These are phyloP conservation scores for Rhodotorula kratochvilovae DNA, from an alignment of 768 basidiomycete genomes.

Conservation along the genomic window DNA sequence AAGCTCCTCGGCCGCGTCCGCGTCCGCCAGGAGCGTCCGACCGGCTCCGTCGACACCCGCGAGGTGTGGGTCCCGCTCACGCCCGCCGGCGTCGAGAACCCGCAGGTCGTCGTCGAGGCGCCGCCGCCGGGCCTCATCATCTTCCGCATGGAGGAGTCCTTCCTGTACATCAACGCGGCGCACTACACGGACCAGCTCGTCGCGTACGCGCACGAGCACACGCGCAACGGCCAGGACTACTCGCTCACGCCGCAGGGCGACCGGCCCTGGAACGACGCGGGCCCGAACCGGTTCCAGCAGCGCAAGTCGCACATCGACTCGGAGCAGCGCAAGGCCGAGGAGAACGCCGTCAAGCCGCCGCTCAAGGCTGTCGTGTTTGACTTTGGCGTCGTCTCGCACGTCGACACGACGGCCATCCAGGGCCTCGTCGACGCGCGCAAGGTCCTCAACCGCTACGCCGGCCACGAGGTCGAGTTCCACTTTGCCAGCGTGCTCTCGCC, in stretches of 20 bases:
- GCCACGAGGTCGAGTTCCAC: slow-evolving; percentile 64
- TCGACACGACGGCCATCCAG: slow-evolving; percentile 89
- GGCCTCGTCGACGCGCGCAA: slow-evolving; percentile 78
- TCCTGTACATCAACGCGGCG: slow-evolving; percentile 52
- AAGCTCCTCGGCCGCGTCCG: slow-evolving; percentile 82
- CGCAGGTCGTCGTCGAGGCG: slow-evolving; percentile 64
- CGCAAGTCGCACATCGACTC: slow-evolving; percentile 4
- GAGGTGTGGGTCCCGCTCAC: slow-evolving; percentile 79
- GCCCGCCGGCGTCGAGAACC: slow-evolving; percentile 56
- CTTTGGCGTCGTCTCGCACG: slow-evolving; percentile 74
- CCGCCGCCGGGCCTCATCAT: slow-evolving; percentile 81
- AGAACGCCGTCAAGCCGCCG: slow-evolving; percentile 57
- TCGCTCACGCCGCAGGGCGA: slow-evolving; percentile 62
- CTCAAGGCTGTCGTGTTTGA: slow-evolving; percentile 88
- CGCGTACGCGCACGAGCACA: slow-evolving; percentile 70
- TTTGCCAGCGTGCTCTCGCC: slow-evolving; percentile 86
- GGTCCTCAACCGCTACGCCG: slow-evolving; percentile 78
- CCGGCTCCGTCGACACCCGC: slow-evolving; percentile 52
- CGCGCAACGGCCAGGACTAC: slow-evolving; percentile 65
- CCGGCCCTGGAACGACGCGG: slow-evolving; percentile 81
- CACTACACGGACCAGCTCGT: slow-evolving; percentile 66
- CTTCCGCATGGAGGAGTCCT: slow-evolving; percentile 87
- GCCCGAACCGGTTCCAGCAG: slow-evolving; percentile 27
- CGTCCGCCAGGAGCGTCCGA: slow-evolving; percentile 50
- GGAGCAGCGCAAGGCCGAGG: slow-evolving; percentile 43